phyloP scores from a whole-genome alignment of 352 stramenopile species.

The Phytophthora vignae region DNA sequence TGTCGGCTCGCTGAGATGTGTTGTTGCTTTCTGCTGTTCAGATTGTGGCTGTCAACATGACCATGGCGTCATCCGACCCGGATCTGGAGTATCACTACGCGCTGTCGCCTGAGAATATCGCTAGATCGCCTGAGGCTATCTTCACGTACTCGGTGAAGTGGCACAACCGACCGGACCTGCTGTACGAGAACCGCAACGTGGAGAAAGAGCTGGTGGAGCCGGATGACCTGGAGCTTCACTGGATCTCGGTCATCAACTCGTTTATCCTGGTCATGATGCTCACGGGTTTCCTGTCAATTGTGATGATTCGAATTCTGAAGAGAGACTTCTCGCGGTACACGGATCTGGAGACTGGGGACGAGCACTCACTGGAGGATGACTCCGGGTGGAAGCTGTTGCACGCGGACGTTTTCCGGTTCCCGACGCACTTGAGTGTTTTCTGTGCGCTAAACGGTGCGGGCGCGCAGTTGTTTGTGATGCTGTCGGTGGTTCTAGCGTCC shows the following conservation, averaged over 20 bases:
- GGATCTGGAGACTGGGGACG: conserved; percentile 92
- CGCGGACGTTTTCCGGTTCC: conserved; percentile 97
- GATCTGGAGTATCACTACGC: conserved; percentile 70
- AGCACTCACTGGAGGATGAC: conserved; percentile 91
- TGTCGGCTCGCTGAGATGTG: background rate
- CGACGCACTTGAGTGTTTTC: conserved; percentile 92
- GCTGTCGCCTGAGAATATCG: conserved; percentile 54
- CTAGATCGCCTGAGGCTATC: conserved; percentile 53
- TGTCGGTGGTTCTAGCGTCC: conserved; percentile 91
- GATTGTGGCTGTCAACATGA: conserved; percentile 82
- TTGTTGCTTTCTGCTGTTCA: conserved; percentile 8
- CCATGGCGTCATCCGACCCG: conserved; percentile 60
- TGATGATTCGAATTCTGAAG: conserved; percentile 97
- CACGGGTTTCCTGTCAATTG: conserved; percentile 96
- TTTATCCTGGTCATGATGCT: conserved; percentile 98
- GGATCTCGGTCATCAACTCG: conserved; percentile 99
- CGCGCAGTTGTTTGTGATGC: conserved; percentile 95
- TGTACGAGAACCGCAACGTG: conserved; percentile 92
- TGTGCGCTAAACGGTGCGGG: conserved; percentile 93
- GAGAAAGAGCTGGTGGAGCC: conserved; percentile 53
- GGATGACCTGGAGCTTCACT: conserved; percentile 94
- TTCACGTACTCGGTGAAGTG: conserved; percentile 98
- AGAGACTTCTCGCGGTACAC: conserved; percentile 98
- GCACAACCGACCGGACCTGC: conserved; percentile 86
- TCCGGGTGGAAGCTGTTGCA: conserved; percentile 98